Evolutionary conservation across 805 yeast genomes (phyloP), one percentile per base, ranked within the genome.

Genomic region (Saccharomycopsis sp.): DNA sequence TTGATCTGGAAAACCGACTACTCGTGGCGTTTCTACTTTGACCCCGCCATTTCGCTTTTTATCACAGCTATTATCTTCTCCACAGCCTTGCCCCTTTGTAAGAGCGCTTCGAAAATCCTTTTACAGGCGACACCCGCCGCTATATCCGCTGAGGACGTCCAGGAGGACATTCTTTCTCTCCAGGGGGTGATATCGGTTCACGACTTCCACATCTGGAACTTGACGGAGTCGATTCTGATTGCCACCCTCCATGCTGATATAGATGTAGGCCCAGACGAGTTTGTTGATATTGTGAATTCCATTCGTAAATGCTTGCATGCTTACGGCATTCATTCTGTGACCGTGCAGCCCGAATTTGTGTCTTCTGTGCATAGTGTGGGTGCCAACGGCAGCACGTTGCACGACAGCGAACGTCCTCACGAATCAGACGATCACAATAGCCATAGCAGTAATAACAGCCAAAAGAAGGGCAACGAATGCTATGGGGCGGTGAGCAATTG

Each of bases 161-260:
- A 84, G 59, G 74, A 77, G 53, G 89, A 88, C 61, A 85, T 92
- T 51, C 71, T 82, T 41, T 73, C 79, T 16, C 76, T 94, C 18
- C 79, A 82, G 0, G 88, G 91, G 24, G 92, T 92, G 54, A 78
- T 81, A 58, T 87, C 95, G 1, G 85, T 94, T 34, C 99, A 92
- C 70, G 99, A 92, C 72, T 85, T 92, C 77, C 99, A 92, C 71
- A 85, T 92, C 59, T 92, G 99, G 99, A 92, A 91, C 69, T 79
- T 92, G 64, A 89, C 91, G 53, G 99, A 92, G 72, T 86, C 84
- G 61, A 79, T 88, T 57, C 79, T 84, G 63, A 89, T 92, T 68
- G 97, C 97, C 1, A 86, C 97, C 0, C 77, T 94, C 60, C 99
- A 92, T 70, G 87, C 91, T 47, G 89, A 90, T 66, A 78, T 94